Percentiles rank a stretch among this genome's conserved stretches.
Conservation (phyloP, 257 asterid species). For the Ballota nigra region DNA sequence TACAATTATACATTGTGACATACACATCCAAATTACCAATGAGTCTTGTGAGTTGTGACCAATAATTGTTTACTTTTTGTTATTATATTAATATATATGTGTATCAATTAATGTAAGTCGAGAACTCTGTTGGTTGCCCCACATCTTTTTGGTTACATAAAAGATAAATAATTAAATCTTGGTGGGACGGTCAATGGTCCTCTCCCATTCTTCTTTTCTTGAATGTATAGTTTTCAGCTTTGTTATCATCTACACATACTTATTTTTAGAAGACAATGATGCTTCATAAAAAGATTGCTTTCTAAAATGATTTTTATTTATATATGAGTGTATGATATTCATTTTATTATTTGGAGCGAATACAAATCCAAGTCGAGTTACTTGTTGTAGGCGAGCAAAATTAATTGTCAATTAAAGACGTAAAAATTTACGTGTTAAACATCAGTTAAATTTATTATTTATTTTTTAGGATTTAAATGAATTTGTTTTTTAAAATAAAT, state of each 20-base stretch:
- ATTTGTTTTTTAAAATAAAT: too few species aligned
- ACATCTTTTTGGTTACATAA: slow-evolving; percentile 19
- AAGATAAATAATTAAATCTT: not conserved
- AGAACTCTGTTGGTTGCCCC: slow-evolving; percentile 17
- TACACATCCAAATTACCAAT: too few species aligned
- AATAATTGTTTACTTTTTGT: slow-evolving; percentile 24
- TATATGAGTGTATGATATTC: too few species aligned
- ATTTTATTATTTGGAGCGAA: too few species aligned
- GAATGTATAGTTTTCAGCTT: slow-evolving; percentile 17
- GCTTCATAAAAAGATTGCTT: not conserved
- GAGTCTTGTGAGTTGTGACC: not conserved
- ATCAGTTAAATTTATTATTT: too few species aligned
- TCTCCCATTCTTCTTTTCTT: slow-evolving; percentile 20
- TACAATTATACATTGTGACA: too few species aligned
- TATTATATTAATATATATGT: not conserved
- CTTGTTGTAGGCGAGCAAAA: too few species aligned
- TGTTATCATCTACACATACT: slow-evolving; percentile 4
- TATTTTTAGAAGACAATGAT: not conserved
- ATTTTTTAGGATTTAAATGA: too few species aligned
- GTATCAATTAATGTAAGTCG: not conserved
- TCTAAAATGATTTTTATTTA: too few species aligned
- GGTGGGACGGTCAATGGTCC: not conserved
- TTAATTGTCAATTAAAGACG: too few species aligned
- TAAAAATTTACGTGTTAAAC: too few species aligned
- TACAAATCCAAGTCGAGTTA: too few species aligned